Evolutionary conservation across 2,329 filamentous ascomycete genomes (phyloP), one percentile per base, ranked within the genome.

Genomic region (Bertia moriformis): DNA sequence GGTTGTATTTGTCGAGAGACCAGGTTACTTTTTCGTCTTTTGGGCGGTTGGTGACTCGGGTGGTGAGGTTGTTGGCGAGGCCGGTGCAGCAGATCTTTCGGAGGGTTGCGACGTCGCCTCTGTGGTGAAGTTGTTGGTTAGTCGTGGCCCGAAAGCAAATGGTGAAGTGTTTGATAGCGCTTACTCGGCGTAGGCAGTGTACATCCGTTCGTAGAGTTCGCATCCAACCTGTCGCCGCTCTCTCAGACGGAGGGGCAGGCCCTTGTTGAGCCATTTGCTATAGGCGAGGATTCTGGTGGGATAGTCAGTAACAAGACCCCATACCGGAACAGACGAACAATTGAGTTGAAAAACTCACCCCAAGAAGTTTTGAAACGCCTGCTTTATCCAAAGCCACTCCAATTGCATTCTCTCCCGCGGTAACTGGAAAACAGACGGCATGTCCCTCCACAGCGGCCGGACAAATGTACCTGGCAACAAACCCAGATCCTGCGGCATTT

Each of bases 171-270:
- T 4, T 41, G 36, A 20, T 50, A 42, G 19, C n/a, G 52, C 55
- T 47, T 61, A 67, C 48, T 44, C 46, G 18, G 66, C 64, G 44
- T 69, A 65, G 17, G 60, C 54, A 18, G 47, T 55, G 48, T 68
- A 69, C 59, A 70, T 63, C 18, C 50, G 43, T 36, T 53, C 43
- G 42, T 70, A 64, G n/a, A 69, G 51, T 5, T 54, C 45, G 30
- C 51, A 50, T 10, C 58, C 62, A 29, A 60, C 51, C 7, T 46
- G 39, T 14, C 59, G 56, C 29, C 62, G 51, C 32, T 57, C 48
- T 17, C 44, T 45, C 18, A 59, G 40, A n/a, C 53, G 45, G 14
- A 63, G 48, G 18, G 59, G 57, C 18, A 55, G 41, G 12, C 48
- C 48, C 35, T 48, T 54, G 41, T 51, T 51, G 19, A 51, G 38